These are phyloP conservation scores for Luffa acutangula DNA, from an alignment of 306 rosid species.

Conservation along the genomic window DNA sequence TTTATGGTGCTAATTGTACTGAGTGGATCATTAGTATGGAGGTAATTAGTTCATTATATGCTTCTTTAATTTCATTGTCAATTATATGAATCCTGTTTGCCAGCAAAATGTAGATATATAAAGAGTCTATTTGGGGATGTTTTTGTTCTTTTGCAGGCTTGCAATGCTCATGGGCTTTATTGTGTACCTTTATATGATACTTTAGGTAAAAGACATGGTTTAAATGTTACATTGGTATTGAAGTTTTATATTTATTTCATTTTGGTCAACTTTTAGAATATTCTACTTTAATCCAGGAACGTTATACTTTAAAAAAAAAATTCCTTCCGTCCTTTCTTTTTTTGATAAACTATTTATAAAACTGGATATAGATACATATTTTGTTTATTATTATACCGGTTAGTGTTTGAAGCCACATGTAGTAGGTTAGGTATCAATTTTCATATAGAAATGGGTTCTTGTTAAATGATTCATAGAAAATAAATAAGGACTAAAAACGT, in stretches of 20 bases:
- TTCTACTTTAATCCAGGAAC: background rate
- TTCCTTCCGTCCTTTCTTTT: background rate
- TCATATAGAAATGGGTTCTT: background rate
- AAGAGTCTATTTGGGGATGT: no score
- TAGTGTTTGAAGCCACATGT: background rate
- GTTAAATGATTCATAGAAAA: background rate
- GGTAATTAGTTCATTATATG: conserved; percentile 25
- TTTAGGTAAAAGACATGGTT: conserved; percentile 40
- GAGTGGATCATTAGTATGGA: conserved; percentile 97
- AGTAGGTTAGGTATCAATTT: background rate
- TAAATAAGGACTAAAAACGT: background rate
- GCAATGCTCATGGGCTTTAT: conserved; percentile 89
- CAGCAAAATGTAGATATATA: background rate
- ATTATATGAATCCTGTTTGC: background rate
- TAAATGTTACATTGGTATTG: background rate
- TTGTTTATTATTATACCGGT: background rate
- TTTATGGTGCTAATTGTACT: conserved; percentile 66
- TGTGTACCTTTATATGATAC: conserved; percentile 95
- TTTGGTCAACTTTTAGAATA: background rate
- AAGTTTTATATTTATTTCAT: background rate
- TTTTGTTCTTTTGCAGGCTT: conserved; percentile 50
- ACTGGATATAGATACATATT: background rate
- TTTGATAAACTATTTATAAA: background rate
- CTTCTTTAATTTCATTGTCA: background rate
- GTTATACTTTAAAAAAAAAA: background rate